These are phyloP conservation scores for Colletotrichum simmondsii DNA, from an alignment of 2,329 filamentous ascomycete species.

Conservation along the genomic window DNA sequence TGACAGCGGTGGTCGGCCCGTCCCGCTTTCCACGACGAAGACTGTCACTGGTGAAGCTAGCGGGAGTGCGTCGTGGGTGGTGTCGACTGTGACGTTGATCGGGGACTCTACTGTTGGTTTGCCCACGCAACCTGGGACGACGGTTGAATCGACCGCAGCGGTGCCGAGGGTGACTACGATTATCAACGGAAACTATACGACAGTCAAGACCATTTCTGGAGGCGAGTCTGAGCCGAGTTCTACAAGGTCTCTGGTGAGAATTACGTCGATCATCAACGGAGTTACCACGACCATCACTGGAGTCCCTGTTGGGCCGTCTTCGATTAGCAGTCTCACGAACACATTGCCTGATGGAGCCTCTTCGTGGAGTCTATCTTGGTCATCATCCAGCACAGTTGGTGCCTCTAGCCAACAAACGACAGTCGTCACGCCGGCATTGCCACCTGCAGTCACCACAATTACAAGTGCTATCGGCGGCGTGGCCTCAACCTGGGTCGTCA, in stretches of 20 bases:
- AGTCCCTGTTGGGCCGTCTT: not conserved
- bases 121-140: not conserved
- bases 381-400: not conserved
- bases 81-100: not conserved
- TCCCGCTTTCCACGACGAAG: not conserved
- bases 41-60: not conserved
- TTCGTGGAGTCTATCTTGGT: not conserved
- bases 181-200: not conserved
- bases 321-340: not conserved
- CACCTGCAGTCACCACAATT: not conserved
- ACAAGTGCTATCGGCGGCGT: not conserved
- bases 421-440: not conserved
- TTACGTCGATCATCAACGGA: not conserved
- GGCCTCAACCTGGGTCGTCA: conserved; percentile 5
- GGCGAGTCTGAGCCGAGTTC: not conserved
- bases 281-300: not conserved
- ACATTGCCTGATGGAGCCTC: not conserved
- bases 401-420: no score
- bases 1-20: not conserved
- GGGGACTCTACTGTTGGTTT: not conserved
- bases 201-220: not conserved
- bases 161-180: not conserved
- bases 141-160: not conserved
- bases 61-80: not conserved
- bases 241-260: no score